phyloP scores from a whole-genome alignment of 2,329 filamentous ascomycete genomes.

The Aspergillus carbonarius region DNA sequence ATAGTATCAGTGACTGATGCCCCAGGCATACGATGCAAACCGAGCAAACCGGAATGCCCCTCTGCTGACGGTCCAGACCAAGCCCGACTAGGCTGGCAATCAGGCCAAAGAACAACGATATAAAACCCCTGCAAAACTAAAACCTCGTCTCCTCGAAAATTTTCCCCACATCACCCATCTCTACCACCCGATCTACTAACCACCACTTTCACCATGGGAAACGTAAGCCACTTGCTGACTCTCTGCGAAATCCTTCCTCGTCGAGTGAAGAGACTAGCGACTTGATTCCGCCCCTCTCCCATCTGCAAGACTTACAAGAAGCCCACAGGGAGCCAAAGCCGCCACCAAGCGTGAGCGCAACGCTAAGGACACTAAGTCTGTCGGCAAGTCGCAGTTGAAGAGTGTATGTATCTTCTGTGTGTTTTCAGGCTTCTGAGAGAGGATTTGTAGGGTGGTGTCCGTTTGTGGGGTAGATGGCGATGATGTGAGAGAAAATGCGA shows the following conservation, averaged over 20 bases:
- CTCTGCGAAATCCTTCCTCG: not conserved
- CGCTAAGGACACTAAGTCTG: conserved; percentile 58
- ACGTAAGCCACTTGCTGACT: conserved; percentile 19
- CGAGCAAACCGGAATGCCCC: no score
- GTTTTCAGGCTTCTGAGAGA: not conserved
- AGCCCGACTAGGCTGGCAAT: not conserved
- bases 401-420: conserved; percentile 49
- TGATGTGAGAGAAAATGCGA: not conserved
- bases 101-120: not conserved
- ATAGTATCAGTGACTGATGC: no score
- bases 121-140: not conserved
- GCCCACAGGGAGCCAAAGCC: conserved; percentile 58
- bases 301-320: conserved; percentile 6
- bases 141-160: not conserved
- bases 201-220: conserved; percentile 22
- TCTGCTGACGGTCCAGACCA: not conserved
- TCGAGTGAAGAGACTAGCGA: not conserved
- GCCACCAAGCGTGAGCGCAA: conserved; percentile 72
- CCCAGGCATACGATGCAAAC: no score
- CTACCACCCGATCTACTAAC: not conserved
- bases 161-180: not conserved
- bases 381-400: conserved; percentile 66
- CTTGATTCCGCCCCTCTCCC: not conserved
- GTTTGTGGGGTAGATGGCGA: not conserved
- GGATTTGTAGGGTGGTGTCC: not conserved